Percentiles rank a stretch among this genome's conserved stretches.
These are phyloP conservation scores for Iberis pinnata DNA, from an alignment of 345 rosid species.

Conservation along the genomic window DNA sequence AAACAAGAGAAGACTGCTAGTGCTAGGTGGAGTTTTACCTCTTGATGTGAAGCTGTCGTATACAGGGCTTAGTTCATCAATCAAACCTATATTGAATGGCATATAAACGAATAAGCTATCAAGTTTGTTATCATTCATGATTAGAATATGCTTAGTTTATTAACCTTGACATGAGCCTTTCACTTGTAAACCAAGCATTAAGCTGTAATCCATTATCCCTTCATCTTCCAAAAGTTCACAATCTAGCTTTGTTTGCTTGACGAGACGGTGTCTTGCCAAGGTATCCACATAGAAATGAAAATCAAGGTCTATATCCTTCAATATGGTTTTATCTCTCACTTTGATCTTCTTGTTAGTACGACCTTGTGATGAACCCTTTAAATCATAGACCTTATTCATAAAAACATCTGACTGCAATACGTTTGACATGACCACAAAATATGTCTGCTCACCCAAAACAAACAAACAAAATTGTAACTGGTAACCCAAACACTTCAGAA, in stretches of 20 bases:
- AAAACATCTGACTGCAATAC: constrained; percentile 31
- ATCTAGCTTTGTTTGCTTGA: constrained; percentile 50
- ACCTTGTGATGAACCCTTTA: constrained; percentile 54
- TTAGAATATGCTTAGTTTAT: too few species aligned
- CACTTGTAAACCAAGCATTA: constrained; percentile 42
- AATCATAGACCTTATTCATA: constrained; percentile 42
- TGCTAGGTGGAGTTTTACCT: constrained; percentile 13
- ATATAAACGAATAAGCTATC: not conserved
- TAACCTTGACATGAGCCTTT: constrained; percentile 39
- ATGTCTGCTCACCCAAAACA: constrained; percentile 43
- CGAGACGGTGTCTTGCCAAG: constrained; percentile 33
- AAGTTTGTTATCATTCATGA: not conserved
- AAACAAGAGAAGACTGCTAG: not conserved
- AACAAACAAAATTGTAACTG: too few species aligned
- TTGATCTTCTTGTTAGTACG: constrained; percentile 30
- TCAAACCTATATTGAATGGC: constrained; percentile 23
- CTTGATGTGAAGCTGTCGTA: constrained; percentile 26
- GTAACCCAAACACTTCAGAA: not conserved
- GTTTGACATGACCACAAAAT: constrained; percentile 46
- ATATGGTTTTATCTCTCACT: constrained; percentile 36
- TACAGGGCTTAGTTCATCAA: constrained; percentile 21
- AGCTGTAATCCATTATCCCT: constrained; percentile 53
- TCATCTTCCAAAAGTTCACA: constrained; percentile 51
- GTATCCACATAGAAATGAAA: constrained; percentile 48
- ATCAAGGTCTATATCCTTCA: constrained; percentile 46